phyloP scores from a whole-genome alignment of 83 land plant species.

The Picea abies region DNA sequence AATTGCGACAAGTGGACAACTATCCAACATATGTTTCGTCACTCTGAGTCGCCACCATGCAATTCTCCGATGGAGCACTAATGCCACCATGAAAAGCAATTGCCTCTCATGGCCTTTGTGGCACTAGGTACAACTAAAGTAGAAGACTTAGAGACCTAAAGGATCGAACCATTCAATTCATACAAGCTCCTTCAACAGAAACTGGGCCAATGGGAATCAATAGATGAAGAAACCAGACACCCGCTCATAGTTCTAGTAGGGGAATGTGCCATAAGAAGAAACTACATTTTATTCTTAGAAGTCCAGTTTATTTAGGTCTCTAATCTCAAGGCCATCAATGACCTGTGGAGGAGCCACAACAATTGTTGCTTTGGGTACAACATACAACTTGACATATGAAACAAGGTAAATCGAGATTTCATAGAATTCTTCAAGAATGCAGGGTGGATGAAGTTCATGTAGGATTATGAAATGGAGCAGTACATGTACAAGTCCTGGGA shows the following conservation, averaged over 20 bases:
- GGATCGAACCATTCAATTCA: background rate
- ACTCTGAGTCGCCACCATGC: too few species aligned
- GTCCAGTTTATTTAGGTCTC: slow-evolving; percentile 72
- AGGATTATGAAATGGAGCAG: slow-evolving; percentile 65
- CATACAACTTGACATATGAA: slow-evolving; percentile 70
- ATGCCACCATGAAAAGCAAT: too few species aligned
- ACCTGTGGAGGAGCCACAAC: slow-evolving; percentile 79
- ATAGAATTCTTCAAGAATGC: slow-evolving; percentile 71
- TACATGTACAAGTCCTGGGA: slow-evolving; percentile 76
- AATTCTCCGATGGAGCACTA: too few species aligned
- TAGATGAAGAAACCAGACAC: slow-evolving; percentile 90
- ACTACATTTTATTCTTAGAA: slow-evolving; percentile 99
- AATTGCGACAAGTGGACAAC: too few species aligned
- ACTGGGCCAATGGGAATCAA: slow-evolving; percentile 57
- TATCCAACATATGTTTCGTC: too few species aligned
- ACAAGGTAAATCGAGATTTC: slow-evolving; percentile 65
- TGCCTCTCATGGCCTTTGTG: background rate
- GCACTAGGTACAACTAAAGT: background rate
- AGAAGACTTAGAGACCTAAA: slow-evolving; percentile 12
- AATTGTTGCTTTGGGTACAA: slow-evolving; percentile 82
- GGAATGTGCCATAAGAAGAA: slow-evolving; percentile 74
- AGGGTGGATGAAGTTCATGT: slow-evolving; percentile 87
- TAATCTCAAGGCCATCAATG: slow-evolving; percentile 69
- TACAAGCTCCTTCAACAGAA: slow-evolving; percentile 26
- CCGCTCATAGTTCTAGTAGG: slow-evolving; percentile 83